A percentile compares a stretch with the other conserved stretches of the same genome.
These are phyloP conservation scores for Yamadazyma dendronema DNA, from an alignment of 1,139 yeast species.

Conservation along the genomic window DNA sequence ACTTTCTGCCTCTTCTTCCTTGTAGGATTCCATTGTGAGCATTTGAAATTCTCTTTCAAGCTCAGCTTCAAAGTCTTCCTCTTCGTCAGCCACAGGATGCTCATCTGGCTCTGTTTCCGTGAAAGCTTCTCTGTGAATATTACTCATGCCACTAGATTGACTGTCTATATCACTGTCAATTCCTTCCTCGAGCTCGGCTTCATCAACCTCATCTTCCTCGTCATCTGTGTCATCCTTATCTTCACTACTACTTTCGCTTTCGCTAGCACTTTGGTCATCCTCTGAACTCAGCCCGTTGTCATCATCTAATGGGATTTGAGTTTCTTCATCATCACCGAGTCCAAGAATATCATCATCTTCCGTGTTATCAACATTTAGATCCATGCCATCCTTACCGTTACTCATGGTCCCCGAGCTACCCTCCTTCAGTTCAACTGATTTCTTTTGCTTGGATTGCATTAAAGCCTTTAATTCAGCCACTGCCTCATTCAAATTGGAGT, in stretches of 20 bases:
- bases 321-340: conserved; percentile 14
- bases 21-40: conserved; percentile 2
- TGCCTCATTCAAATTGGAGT: conserved; percentile 42
- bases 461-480: conserved; percentile 33
- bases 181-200: conserved; percentile 21
- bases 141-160: conserved; percentile 2
- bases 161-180: too few relatives aligned
- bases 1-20: background rate
- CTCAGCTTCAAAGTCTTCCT: conserved; percentile 43
- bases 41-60: conserved; percentile 48
- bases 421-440: conserved; percentile 5
- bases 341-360: conserved; percentile 15
- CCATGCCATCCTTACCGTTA: background rate
- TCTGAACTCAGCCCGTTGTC: conserved; percentile 11
- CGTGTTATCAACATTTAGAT: conserved; percentile 12
- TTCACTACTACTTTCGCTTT: conserved; percentile 9
- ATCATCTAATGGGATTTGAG: conserved; percentile 17
- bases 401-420: too few relatives aligned
- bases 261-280: too few relatives aligned
- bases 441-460: conserved; percentile 18
- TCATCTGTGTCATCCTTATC: conserved; percentile 11
- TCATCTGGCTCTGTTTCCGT: conserved; percentile 14
- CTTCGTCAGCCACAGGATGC: conserved; percentile 14
- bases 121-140: too few relatives aligned
- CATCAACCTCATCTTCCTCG: conserved; percentile 21